Percentiles rank a stretch among this genome's conserved stretches.
These are phyloP conservation scores for Sclerotinia nivalis DNA, from an alignment of 2,329 filamentous ascomycete species.

Conservation along the genomic window DNA sequence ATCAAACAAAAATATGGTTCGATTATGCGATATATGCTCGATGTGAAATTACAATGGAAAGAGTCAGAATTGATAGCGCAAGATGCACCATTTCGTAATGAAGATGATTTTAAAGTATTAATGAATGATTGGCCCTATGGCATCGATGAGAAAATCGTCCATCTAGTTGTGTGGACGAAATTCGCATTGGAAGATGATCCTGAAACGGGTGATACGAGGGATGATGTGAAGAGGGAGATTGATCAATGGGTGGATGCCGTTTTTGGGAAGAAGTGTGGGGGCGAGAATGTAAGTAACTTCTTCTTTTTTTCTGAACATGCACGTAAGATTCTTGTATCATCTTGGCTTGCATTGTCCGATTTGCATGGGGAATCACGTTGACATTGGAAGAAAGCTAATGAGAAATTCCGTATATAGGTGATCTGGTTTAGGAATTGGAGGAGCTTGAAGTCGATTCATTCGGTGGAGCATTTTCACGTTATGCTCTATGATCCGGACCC, in stretches of 20 bases:
- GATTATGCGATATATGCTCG: constrained; percentile 74
- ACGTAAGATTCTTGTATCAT: not conserved
- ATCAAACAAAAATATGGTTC: constrained; percentile 70
- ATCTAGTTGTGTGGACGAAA: constrained; percentile 92
- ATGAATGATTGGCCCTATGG: constrained; percentile 96
- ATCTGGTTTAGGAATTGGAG: constrained; percentile 92
- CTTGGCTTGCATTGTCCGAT: not conserved
- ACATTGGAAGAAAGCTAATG: constrained; percentile 1
- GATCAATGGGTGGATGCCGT: constrained; percentile 67
- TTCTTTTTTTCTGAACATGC: not conserved
- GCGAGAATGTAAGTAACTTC: constrained; percentile 52
- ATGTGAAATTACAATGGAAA: constrained; percentile 69
- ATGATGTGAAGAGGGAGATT: constrained; percentile 62
- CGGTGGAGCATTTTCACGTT: constrained; percentile 92
- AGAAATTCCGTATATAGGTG: constrained; percentile 46
- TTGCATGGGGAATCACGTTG: not conserved
- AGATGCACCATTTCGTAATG: constrained; percentile 37
- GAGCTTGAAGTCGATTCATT: constrained; percentile 78
- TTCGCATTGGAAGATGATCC: constrained; percentile 73
- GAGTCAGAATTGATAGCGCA: constrained; percentile 46
- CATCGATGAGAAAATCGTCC: constrained; percentile 73
- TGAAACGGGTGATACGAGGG: constrained; percentile 60
- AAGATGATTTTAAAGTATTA: constrained; percentile 68
- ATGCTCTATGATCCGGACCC: constrained; percentile 79
- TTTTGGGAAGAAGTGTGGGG: constrained; percentile 58